Base-by-base conservation (phyloP, 2,329 filamentous ascomycete species). In the Rhinocladiella mackenziei region DNA sequence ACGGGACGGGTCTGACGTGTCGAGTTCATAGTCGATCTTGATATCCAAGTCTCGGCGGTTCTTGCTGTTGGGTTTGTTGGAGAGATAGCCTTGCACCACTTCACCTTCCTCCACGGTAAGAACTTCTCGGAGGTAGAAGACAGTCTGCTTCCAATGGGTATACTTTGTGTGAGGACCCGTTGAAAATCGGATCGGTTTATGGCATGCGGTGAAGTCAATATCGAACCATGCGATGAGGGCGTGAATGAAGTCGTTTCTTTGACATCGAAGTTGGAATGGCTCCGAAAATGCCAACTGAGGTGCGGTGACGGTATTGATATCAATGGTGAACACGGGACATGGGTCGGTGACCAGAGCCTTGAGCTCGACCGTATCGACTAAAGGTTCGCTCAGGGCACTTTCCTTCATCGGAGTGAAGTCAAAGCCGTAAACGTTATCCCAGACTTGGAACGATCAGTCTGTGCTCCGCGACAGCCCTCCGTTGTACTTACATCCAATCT, bases 121-220 rank as follows among this genome's bases (percentile, higher is more conserved):
- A 23, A 95, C 86, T 58, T 98, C 89, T 61, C 86, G 81, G 53
- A 98, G 76, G 72, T 98, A 98, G 73, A 98, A 97, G 52, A 98
- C 92, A 9, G 92, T 98, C 75, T 98, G 92, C 75, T 98, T 98
- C 92, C 92, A 98, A 77, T 98, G 92, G 13, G 92, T 98, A 73
- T 97, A 97, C 73, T 96, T 97, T 59, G 91, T 94, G 71, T 97
- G 92, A 19, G 92, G 92, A 15, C 92, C 92, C 13, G 92, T 98
- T 41, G 87, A 94, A 77, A 98, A 98, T 62, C 83, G 81, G 63
- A 98, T 89, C 22, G 89, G 86, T 78, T 97, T 97, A 78, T 98
- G 92, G 78, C 92, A 97, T 48, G 89, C 89, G 39, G 86, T 86
- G 72, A 98, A 98, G 63, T 97, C 91, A 59, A 98, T 97, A 65